Conservation (phyloP, 805 yeast species). For the Candida pseudofarinosa region DNA sequence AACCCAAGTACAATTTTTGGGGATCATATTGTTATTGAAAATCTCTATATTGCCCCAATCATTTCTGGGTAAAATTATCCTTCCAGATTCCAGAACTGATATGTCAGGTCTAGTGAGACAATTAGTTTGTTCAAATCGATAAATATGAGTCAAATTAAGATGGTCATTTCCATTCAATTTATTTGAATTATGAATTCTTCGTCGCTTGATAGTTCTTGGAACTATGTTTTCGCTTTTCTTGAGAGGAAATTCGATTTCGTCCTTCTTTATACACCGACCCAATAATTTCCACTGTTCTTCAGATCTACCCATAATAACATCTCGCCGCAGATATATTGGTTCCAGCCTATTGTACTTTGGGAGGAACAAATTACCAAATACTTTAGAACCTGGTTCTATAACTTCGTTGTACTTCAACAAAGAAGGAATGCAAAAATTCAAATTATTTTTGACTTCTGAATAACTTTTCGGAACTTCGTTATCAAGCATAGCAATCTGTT, state of each 20-base stretch:
- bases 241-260: constrained; percentile 13
- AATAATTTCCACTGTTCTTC: constrained; percentile 31
- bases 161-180: constrained; percentile 13
- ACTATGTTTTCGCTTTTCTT: constrained; percentile 14
- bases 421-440: constrained; percentile 20
- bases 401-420: constrained; percentile 26
- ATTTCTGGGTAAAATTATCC: constrained; percentile 20
- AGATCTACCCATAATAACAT: constrained; percentile 24
- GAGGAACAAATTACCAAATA: constrained; percentile 13
- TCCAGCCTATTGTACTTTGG: constrained; percentile 8
- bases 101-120: constrained; percentile 14
- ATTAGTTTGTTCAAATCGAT: constrained; percentile 27
- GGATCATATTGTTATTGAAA: constrained; percentile 25
- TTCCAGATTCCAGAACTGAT: constrained; percentile 3
- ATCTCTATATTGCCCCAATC: constrained; percentile 30
- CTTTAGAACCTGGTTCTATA: constrained; percentile 9
- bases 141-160: constrained; percentile 18
- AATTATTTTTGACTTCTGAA: constrained; percentile 23
- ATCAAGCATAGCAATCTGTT: constrained; percentile 19
- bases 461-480: constrained; percentile 19
- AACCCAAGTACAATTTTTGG: constrained; percentile 27
- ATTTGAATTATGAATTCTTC: constrained; percentile 16
- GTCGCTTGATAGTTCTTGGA: constrained; percentile 20
- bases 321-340: constrained; percentile 18
- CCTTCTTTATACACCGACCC: constrained; percentile 25